Conservation (phyloP, 257 asterid genomes). For the Penstemon davidsonii region DNA sequence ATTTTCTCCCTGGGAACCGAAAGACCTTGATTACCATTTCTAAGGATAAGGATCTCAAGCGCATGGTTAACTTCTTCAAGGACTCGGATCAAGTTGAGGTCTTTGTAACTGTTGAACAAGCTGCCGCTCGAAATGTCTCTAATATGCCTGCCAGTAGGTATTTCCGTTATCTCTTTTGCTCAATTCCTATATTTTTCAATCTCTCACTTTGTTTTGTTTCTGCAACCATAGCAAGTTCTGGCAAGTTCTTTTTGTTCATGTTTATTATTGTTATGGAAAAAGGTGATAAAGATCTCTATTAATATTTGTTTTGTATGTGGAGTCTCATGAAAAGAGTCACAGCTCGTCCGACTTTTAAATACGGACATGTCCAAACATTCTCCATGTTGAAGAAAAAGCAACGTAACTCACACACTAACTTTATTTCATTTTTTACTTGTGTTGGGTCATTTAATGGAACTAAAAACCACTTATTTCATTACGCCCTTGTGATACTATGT, state of each 20-base stretch:
- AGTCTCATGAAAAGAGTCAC: background rate
- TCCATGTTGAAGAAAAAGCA: background rate
- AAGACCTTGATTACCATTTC: conserved; percentile 90
- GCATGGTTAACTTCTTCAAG: conserved; percentile 90
- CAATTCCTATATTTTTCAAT: background rate
- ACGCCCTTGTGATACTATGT: conserved; percentile 16
- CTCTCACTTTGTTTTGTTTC: conserved; percentile 6
- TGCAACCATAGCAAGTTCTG: conserved; percentile 6
- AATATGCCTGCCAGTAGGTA: conserved; percentile 91
- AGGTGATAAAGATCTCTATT: background rate
- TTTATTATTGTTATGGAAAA: no score
- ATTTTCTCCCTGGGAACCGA: conserved; percentile 89
- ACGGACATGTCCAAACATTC: background rate
- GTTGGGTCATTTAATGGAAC: background rate
- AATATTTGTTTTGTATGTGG: background rate
- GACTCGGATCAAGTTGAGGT: conserved; percentile 95
- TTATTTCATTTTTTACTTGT: background rate
- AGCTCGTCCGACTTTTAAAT: background rate
- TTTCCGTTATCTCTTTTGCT: conserved; percentile 14
- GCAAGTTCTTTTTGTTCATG: background rate
- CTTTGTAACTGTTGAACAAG: conserved; percentile 69
- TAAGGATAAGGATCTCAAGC: conserved; percentile 92
- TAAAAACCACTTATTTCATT: conserved; percentile 7
- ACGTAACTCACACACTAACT: background rate
- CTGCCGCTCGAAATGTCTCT: conserved; percentile 20